Conservation (phyloP, 2,329 filamentous ascomycete genomes). For the Hansfordia pulvinata region DNA sequence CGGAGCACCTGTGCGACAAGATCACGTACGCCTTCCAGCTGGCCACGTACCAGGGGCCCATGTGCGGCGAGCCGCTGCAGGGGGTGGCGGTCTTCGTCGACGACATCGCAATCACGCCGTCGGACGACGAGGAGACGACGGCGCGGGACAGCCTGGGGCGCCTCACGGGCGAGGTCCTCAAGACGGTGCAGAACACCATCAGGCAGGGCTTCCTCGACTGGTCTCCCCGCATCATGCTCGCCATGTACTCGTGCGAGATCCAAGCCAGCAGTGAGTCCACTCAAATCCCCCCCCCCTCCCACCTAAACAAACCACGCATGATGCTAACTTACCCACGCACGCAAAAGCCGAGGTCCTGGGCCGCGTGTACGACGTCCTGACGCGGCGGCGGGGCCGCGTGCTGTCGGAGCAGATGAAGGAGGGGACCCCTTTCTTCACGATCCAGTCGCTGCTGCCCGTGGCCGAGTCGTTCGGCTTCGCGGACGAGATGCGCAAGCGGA, state of each 20-base stretch:
- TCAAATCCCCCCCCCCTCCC: background rate
- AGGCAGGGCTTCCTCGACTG: slow-evolving; percentile 83
- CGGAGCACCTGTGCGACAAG: slow-evolving; percentile 73
- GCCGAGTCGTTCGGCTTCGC: slow-evolving; percentile 93
- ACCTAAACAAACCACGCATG: background rate
- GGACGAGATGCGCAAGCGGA: slow-evolving; percentile 92
- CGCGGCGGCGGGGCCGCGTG: slow-evolving; percentile 77
- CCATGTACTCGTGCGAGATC: slow-evolving; percentile 97
- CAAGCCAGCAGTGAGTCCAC: slow-evolving; percentile 65
- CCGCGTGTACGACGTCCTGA: slow-evolving; percentile 95
- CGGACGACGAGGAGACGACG: slow-evolving; percentile 36
- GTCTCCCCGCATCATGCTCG: slow-evolving; percentile 86
- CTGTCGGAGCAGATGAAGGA: slow-evolving; percentile 86
- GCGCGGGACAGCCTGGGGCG: slow-evolving; percentile 58
- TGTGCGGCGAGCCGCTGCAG: slow-evolving; percentile 88
- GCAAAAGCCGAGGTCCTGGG: slow-evolving; percentile 76
- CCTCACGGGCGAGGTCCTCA: slow-evolving; percentile 86
- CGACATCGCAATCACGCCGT: slow-evolving; percentile 49
- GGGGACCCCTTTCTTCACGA: slow-evolving; percentile 92
- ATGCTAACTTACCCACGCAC: slow-evolving; percentile 3
- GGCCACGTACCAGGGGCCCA: slow-evolving; percentile 72
- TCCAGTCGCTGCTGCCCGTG: slow-evolving; percentile 75
- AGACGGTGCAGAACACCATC: slow-evolving; percentile 74
- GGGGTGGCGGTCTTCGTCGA: slow-evolving; percentile 87
- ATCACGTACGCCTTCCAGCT: slow-evolving; percentile 91